Conservation (phyloP, 495 filamentous ascomycete genomes). For the Elaphomyces granulatus region DNA sequence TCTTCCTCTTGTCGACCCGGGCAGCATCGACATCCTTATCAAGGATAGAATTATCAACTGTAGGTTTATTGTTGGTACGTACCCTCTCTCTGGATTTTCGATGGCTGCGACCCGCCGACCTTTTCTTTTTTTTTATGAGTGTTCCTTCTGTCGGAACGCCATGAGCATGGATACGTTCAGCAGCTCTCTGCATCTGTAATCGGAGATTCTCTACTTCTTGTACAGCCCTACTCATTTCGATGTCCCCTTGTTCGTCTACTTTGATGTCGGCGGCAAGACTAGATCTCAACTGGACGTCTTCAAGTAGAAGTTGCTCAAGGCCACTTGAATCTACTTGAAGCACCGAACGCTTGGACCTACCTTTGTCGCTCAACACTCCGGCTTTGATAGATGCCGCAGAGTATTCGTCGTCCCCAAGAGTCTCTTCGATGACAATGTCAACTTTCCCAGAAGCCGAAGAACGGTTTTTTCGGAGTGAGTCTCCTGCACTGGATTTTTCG, state of each 20-base stretch:
- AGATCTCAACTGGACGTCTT: slow-evolving; percentile 18
- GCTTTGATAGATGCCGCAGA: slow-evolving; percentile 6
- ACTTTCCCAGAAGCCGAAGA: slow-evolving; percentile 31
- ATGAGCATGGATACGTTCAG: slow-evolving; percentile 63
- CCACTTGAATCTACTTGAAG: slow-evolving; percentile 77
- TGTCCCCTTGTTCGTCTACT: slow-evolving; percentile 46
- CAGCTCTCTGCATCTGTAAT: slow-evolving; percentile 81
- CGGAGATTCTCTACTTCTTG: slow-evolving; percentile 72
- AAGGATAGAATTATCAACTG: no score
- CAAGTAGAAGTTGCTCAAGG: slow-evolving; percentile 50
- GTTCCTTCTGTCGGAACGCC: slow-evolving; percentile 56
- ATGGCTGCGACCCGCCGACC: no score
- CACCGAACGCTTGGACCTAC: slow-evolving; percentile 37
- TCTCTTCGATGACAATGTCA: slow-evolving; percentile 50
- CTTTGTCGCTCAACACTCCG: slow-evolving; percentile 17
- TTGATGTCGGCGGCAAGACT: not conserved
- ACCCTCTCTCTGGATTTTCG: no score
- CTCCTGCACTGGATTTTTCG: not conserved
- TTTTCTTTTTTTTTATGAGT: slow-evolving; percentile 67
- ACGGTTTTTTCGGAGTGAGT: slow-evolving; percentile 5
- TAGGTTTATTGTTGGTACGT: no score
- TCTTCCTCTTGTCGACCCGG: no score
- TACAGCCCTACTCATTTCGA: slow-evolving; percentile 72
- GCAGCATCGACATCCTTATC: no score
- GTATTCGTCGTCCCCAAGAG: slow-evolving; percentile 18